These are phyloP conservation scores for Lepidium didymum DNA, from an alignment of 345 rosid genomes.

Conservation along the genomic window DNA sequence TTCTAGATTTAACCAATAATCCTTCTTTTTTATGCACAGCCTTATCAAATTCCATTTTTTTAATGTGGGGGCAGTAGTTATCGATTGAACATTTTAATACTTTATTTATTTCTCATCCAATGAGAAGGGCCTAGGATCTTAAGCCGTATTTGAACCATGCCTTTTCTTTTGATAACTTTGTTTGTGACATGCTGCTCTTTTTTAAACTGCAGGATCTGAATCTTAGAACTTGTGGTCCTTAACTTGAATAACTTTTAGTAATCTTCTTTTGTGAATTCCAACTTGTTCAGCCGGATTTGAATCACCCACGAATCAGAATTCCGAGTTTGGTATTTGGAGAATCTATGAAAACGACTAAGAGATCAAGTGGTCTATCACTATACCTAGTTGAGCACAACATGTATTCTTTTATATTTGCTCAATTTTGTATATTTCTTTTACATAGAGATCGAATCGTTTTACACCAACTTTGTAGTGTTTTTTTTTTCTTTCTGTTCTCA, in stretches of 20 bases:
- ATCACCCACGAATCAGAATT: not conserved
- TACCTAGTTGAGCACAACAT: not conserved
- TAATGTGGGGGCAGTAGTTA: not conserved
- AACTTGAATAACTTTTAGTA: not conserved
- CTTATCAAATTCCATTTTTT: not conserved
- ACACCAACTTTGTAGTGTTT: not conserved
- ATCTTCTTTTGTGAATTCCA: not conserved
- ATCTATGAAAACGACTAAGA: not conserved
- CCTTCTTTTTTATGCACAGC: not conserved
- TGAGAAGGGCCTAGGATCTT: constrained; percentile 21
- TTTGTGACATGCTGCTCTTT: constrained; percentile 12
- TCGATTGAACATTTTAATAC: constrained; percentile 1
- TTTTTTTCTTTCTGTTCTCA: not conserved
- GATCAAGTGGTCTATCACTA: not conserved
- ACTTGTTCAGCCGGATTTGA: not conserved
- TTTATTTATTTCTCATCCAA: constrained; percentile 3
- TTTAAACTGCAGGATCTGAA: constrained; percentile 5
- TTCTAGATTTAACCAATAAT: constrained; percentile 6
- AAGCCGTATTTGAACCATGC: not conserved
- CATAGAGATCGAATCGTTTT: not conserved
- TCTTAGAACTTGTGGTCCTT: constrained; percentile 11
- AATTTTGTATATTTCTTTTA: not conserved
- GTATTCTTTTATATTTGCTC: not conserved
- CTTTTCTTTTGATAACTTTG: constrained; percentile 19
- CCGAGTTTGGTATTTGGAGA: constrained; percentile 1